Evolutionary conservation across 192 early-diverging fungal genomes (phyloP), one percentile per base, ranked within the genome.

Genomic region (Gigaspora rosea): DNA sequence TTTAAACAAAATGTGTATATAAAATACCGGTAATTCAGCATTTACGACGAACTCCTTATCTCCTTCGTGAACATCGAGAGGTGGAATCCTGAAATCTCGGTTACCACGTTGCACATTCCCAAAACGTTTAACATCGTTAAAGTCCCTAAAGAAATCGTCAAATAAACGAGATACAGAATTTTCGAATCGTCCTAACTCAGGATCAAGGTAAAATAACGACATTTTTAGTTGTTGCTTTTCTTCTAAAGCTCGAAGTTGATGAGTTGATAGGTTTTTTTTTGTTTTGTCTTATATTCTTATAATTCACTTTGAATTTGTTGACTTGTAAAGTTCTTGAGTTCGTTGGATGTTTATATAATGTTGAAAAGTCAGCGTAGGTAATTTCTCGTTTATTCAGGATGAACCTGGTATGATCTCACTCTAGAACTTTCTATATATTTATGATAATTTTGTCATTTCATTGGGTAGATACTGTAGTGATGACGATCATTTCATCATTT

Each of bases 21-120:
- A 69, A 7, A 35, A 11, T 69, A 69, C 67, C 9, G 67, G 67
- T 32, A 69, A 50, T 11, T 67, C 65, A n/a, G 65, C 65, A 15
- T 16, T 46, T n/a, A 67, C 33, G 8, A 36, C 4, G 33, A 46
- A 67, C 15, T 67, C 65, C 33, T 67, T 67, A 2, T 67, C 65
- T 2, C 10, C 33, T 36, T 67, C 65, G 13, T 67, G 65, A 67
- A 67, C 65, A 47, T 67, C 65, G 33, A 67, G 16, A 16, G 33
- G 33, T 33, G 36, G 65, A 67, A 41, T 22, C 41, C 67, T 41
- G 2, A 46, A 11, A 27, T 11, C 20, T 5, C 15, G 46, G 8
- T 4, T 8, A 49, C 16, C 3, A 0, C 32, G 4, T 5, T 20
- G 0, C 18, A 41, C 41, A 7, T 1, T 9, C 3, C 32, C 65